A percentile compares a stretch with the other conserved stretches of the same genome.
These are phyloP conservation scores for Simmondsia chinensis DNA, from an alignment of 148 eudicot species.

Conservation along the genomic window DNA sequence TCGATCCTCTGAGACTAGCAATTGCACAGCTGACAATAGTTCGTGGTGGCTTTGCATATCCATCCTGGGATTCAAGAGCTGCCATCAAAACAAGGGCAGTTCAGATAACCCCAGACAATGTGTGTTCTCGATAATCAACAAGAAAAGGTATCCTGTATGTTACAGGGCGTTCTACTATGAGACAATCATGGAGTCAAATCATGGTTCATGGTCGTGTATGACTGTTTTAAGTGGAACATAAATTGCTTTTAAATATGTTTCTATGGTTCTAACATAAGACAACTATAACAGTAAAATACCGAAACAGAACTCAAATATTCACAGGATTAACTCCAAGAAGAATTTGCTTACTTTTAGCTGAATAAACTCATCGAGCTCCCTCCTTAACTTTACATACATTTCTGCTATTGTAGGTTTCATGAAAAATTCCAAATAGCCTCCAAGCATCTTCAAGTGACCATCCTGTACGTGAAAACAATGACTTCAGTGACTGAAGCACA, in stretches of 20 bases:
- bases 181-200: no score
- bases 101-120: background rate
- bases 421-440: constrained; percentile 91
- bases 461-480: constrained; percentile 37
- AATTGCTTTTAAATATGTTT: no score
- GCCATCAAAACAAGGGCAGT: constrained; percentile 13
- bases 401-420: constrained; percentile 66
- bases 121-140: no score
- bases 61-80: constrained; percentile 77
- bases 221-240: no score
- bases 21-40: constrained; percentile 59
- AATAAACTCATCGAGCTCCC: constrained; percentile 74
- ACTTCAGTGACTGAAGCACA: no score
- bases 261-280: no score
- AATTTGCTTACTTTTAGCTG: constrained; percentile 58
- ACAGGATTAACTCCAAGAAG: background rate
- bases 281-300: no score
- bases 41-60: constrained; percentile 38
- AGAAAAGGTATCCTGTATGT: background rate
- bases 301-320: no score
- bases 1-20: constrained; percentile 58
- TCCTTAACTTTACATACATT: constrained; percentile 59
- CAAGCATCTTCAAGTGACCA: constrained; percentile 89
- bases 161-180: no score
- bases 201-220: no score